Base-by-base conservation (phyloP, 495 filamentous ascomycete genomes). In the Xylaria curta region DNA sequence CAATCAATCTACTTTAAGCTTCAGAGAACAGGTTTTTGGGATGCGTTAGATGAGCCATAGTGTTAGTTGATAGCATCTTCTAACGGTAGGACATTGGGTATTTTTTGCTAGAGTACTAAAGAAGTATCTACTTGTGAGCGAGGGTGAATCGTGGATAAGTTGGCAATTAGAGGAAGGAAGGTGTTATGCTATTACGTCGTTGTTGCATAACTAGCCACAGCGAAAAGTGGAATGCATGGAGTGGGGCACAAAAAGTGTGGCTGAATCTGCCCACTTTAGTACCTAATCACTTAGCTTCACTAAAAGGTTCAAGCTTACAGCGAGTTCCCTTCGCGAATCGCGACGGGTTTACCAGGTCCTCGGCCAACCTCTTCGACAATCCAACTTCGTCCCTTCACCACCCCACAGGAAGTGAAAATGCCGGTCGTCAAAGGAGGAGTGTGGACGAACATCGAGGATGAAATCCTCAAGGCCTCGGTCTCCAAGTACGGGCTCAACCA, bases 401-500 rank as follows among this genome's bases (percentile, higher is more conserved):
- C 36, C n/a, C 33, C 44, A 59, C 38, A 72, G 64, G 31, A 66
- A 73, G 72, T 76, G 79, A 89, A 75, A 70, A 99, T 98, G 96
- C 94, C 94, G 77, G 94, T 97, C 80, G 95, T 97, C 80, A 98
- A 99, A 85, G 96, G 95, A 84, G 96, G 96, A 77, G 95, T 98
- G 75, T 99, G 96, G 93, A 90, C 87, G 72, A 88, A 86, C 76
- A 87, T 86, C 67, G 87, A 87, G 84, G 96, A 99, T 84, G 96
- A 99, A 81, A 95, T 99, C 76, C 93, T 98, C 83, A 97, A 97
- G 81, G 95, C 94, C 58, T 92, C 92, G 49, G 94, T 97, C 75
- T 97, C 93, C 73, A 98, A 98, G 82, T 98, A 97, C 84, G 95
- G 95, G 66, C 88, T 99, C 46, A 98, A 99, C 81, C 96, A 99